Evolutionary conservation across 768 basidiomycete species (phyloP).

Genomic region (Pleurotus platypus): DNA sequence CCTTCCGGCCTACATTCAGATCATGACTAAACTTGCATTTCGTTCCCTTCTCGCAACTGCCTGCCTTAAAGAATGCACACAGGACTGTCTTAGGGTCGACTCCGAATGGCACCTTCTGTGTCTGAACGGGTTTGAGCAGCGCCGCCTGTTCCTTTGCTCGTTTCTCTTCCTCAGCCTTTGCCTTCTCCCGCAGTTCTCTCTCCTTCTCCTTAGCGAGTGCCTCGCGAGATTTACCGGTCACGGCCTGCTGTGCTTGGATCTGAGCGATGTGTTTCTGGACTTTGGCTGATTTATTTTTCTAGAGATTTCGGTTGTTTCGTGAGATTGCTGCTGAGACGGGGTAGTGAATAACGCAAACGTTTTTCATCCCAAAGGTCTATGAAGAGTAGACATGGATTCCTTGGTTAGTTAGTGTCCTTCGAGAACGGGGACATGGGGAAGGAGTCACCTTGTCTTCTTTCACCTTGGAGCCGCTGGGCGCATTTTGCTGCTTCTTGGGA

Average conservation of each 20-base stretch:
- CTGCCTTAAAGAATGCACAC: slow-evolving; percentile 90
- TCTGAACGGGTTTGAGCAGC: slow-evolving; percentile 74
- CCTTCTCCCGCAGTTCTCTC: slow-evolving; percentile 72
- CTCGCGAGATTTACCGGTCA: slow-evolving; percentile 78
- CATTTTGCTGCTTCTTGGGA: slow-evolving; percentile 54
- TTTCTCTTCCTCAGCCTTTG: slow-evolving; percentile 78
- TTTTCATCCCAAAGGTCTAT: slow-evolving; percentile 88
- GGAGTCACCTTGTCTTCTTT: slow-evolving; percentile 76
- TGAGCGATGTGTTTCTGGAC: slow-evolving; percentile 83
- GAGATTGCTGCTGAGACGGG: slow-evolving; percentile 2
- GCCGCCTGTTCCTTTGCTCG: slow-evolving; percentile 82
- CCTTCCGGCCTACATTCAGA: slow-evolving; percentile 82
- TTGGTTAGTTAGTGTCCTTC: slow-evolving; percentile 26
- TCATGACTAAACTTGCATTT: slow-evolving; percentile 99
- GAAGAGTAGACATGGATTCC: slow-evolving; percentile 14
- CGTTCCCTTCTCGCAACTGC: slow-evolving; percentile 87
- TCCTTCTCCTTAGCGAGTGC: slow-evolving; percentile 83
- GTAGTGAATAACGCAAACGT: slow-evolving; percentile 44
- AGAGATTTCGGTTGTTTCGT: slow-evolving; percentile 6
- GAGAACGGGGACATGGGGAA: slow-evolving; percentile 8
- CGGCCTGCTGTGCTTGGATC: slow-evolving; percentile 73
- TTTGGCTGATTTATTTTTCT: slow-evolving; percentile 95
- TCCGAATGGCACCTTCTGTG: slow-evolving; percentile 89
- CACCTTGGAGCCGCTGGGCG: slow-evolving; percentile 57
- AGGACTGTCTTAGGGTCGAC: slow-evolving; percentile 95